Evolutionary conservation across 768 basidiomycete species (phyloP).

Genomic region (Psilocybe subaeruginosa): DNA sequence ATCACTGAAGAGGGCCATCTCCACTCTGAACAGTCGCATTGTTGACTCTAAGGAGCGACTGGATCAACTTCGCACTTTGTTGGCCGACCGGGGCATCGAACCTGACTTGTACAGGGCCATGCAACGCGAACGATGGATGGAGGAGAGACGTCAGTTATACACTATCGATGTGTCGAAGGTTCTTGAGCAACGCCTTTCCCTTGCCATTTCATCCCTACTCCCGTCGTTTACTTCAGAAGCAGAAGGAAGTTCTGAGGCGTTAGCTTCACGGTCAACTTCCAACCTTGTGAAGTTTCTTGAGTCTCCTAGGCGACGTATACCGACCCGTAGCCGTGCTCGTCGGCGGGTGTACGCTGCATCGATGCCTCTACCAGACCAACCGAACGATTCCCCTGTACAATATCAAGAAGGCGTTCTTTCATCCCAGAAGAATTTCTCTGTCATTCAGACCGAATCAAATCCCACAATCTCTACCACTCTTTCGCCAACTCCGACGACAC

Average conservation of each 20-base stretch:
- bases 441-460: neutral
- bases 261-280: constrained; percentile 4
- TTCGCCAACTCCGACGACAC: neutral
- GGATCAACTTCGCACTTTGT: constrained; percentile 38
- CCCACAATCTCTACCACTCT: neutral
- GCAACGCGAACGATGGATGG: constrained; percentile 53
- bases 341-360: constrained; percentile 24
- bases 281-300: constrained; percentile 44
- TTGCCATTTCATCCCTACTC: constrained; percentile 9
- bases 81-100: constrained; percentile 41
- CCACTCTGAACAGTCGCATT: constrained; percentile 45
- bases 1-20: constrained; percentile 46
- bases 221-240: neutral
- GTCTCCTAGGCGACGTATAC: constrained; percentile 35
- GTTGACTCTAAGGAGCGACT: constrained; percentile 46
- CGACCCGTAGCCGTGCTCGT: constrained; percentile 33
- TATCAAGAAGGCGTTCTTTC: neutral
- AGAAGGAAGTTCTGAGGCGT: neutral
- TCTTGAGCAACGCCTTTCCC: constrained; percentile 36
- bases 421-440: neutral
- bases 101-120: constrained; percentile 38
- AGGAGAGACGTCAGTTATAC: constrained; percentile 44
- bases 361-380: neutral
- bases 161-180: constrained; percentile 38
- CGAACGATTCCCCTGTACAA: too few species aligned